Base-by-base conservation (phyloP, 2,329 filamentous ascomycete species). In the Simplicillium sp. region DNA sequence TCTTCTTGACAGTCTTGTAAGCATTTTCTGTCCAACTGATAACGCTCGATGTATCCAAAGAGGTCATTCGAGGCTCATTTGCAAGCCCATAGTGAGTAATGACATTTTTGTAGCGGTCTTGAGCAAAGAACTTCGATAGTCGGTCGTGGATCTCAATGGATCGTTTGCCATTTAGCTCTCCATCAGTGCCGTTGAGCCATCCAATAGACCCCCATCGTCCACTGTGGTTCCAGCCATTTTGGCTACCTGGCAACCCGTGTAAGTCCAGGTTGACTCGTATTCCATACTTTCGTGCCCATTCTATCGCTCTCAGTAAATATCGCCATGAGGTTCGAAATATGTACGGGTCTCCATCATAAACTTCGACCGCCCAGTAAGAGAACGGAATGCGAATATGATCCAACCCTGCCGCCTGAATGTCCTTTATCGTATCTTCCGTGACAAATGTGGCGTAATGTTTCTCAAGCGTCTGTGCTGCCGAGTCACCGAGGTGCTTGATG, bases 171-270 rank as follows among this genome's bases (percentile, higher is more conserved):
- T 96, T 95, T 12, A 80, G 60, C 1, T 73, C 69, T 11, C 92
- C 90, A 54, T 95, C 71, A 0, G 86, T 83, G n/a, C 92, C 92
- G 52, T 92, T 92, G 32, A 97, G 66, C 92, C 92, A 98, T 18
- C 78, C 73, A 47, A 97, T 90, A 1, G 64, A 46, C 1, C 92
- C 90, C 57, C 84, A 82, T 9, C 80, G 78, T 0, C 92, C 92
- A 50, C 86, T 94, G 61, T 98, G 92, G 53, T 96, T 96, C 90
- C 90, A 97, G 2, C 92, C 92, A 54, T 98, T 98, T 56, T 97
- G 92, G 45, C 84, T 90, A 0, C 92, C 92, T 0, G 90, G 90
- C 0, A 92, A 70, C n/a, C 75, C 88, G 63, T 98, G 92, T 4
- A 96, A 66, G 59, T 98, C 92, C 4, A 98, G 77, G 47, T 97